phyloP scores from a whole-genome alignment of 352 stramenopile species.

The Stephanocyclus meneghinianus region DNA sequence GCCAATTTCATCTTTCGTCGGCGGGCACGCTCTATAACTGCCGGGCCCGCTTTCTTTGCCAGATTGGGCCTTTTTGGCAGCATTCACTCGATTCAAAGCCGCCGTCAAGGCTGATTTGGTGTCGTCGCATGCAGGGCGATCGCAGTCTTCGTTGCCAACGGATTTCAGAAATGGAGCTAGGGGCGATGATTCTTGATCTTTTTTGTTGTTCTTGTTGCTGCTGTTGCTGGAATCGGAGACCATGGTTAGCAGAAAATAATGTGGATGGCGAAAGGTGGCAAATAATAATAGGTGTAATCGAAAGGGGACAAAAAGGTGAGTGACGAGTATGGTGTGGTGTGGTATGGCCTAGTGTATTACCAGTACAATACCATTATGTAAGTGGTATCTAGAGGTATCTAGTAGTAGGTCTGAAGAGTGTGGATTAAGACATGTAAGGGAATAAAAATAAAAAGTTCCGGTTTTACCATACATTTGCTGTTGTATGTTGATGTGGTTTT shows the following conservation, averaged over 20 bases:
- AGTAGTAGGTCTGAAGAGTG: too few relatives aligned
- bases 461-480: too few relatives aligned
- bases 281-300: neutral
- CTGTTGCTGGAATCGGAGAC: constrained; percentile 14
- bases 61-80: neutral
- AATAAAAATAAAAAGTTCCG: too few relatives aligned
- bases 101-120: constrained; percentile 51
- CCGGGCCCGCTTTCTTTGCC: neutral
- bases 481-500: too few relatives aligned
- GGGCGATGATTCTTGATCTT: constrained; percentile 1
- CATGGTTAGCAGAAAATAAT: constrained; percentile 19
- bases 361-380: too few relatives aligned
- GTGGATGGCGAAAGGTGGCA: neutral
- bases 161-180: constrained; percentile 33
- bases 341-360: too few relatives aligned
- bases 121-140: constrained; percentile 76
- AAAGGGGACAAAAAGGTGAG: too few relatives aligned
- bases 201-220: constrained; percentile 8
- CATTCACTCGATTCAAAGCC: constrained; percentile 41
- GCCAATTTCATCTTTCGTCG: constrained; percentile 61
- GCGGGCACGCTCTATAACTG: constrained; percentile 61
- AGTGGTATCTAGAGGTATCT: too few relatives aligned
- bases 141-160: constrained; percentile 60
- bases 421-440: too few relatives aligned
- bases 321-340: too few relatives aligned